These are phyloP conservation scores for Harrya chromipes DNA, from an alignment of 768 basidiomycete genomes.

Conservation along the genomic window DNA sequence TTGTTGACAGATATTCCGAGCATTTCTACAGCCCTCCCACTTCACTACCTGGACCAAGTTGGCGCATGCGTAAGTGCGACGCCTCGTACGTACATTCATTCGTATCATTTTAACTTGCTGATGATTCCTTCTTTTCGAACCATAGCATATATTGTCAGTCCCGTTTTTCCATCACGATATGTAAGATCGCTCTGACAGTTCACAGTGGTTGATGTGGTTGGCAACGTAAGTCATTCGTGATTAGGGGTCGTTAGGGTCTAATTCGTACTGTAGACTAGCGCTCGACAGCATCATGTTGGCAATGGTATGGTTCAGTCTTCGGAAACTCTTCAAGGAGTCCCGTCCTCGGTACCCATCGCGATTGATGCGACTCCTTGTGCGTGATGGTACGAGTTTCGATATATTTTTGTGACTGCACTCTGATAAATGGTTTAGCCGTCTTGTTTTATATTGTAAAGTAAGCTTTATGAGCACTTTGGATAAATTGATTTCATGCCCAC, in stretches of 20 bases:
- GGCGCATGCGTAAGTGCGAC: too few relatives aligned
- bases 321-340: not conserved
- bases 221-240: not conserved
- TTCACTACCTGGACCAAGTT: too few relatives aligned
- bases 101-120: too few relatives aligned
- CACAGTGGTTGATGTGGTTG: not conserved
- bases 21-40: too few relatives aligned
- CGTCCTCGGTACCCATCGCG: not conserved
- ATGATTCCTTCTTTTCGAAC: too few relatives aligned
- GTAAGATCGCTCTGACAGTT: not conserved
- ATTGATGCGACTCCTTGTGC: constrained; percentile 1
- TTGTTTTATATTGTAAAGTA: constrained; percentile 5
- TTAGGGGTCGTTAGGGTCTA: not conserved
- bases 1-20: too few relatives aligned
- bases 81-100: too few relatives aligned
- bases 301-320: constrained; percentile 3
- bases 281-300: constrained; percentile 1
- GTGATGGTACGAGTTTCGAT: constrained; percentile 6
- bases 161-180: not conserved
- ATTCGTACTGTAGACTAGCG: not conserved
- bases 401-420: not conserved
- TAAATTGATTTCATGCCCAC: too few relatives aligned
- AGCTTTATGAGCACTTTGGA: too few relatives aligned
- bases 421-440: constrained; percentile 1
- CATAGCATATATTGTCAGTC: too few relatives aligned